Evolutionary conservation across 108 stramenopile species (phyloP), one percentile per base, ranked within the genome.

Genomic region (Cyclotella kingstonii): DNA sequence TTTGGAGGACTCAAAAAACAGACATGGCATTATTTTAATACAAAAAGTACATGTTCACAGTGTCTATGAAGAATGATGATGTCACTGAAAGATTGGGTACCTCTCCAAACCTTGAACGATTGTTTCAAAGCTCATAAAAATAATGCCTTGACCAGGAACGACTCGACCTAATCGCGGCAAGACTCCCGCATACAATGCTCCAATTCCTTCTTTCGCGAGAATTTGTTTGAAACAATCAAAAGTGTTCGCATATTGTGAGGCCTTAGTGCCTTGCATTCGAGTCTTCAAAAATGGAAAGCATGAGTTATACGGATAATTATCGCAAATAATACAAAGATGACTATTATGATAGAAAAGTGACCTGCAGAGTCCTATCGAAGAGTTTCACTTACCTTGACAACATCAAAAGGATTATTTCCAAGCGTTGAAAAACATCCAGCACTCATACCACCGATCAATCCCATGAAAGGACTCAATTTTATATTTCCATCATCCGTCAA

Each of bases 141-240:
- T 98, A 34, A 98, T 95, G n/a, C 97, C 97, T 69, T 96, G 97
- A 14, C 97, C 97, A 17, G 97, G 97, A 23, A 98, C 89, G 14
- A 98, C 97, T 33, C 97, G 76, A 2, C 93, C 90, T 8, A 91
- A 63, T 22, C 98, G 79, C 40, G 98, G 95, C n/a, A 96, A 73
- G 29, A 95, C 78, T 6, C 98, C 98, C 27, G 84, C 91, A 80
- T 96, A 98, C n/a, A 98, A 84, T 31, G 93, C 96, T 1, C 63
- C 69, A 7, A 88, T 18, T 23, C 98, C 98, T 73, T 99, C 98
- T 3, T 86, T 76, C 27, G 55, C 15, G 29, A 90, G n/a, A 29
- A 99, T 83, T 79, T 98, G 81, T 55, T 63, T 58, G 60, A 98
- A 95, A 70, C 97, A 98, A 73, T 99, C 96, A 2, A 93, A 41